These are phyloP conservation scores for Citrullus mucosospermus DNA, from an alignment of 306 rosid species.

Conservation along the genomic window DNA sequence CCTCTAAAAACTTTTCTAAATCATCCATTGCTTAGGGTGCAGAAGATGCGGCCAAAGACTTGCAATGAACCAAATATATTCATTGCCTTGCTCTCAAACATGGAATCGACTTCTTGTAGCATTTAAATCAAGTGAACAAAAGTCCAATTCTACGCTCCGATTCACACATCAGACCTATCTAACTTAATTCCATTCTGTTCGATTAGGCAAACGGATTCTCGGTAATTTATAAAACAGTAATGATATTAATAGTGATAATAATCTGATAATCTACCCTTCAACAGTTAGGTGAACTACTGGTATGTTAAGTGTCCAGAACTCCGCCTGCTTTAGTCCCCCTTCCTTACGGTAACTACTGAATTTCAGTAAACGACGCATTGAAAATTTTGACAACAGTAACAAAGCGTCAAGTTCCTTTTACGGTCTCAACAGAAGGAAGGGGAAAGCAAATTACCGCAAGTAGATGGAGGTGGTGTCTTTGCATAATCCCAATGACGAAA, in stretches of 20 bases:
- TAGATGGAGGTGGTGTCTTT: slow-evolving; percentile 24
- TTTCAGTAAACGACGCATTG: background rate
- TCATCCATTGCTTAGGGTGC: background rate
- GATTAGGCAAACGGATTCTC: background rate
- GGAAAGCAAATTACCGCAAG: slow-evolving; percentile 31
- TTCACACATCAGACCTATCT: background rate
- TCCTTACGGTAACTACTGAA: background rate
- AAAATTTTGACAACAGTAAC: background rate
- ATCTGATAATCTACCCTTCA: background rate
- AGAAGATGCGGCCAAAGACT: background rate
- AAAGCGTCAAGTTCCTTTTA: background rate
- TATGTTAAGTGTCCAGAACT: background rate
- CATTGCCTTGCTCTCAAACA: background rate
- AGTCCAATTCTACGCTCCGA: background rate
- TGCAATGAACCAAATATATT: background rate
- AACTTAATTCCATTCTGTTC: background rate
- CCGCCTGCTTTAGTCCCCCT: background rate
- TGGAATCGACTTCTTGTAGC: background rate
- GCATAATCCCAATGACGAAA: slow-evolving; percentile 69
- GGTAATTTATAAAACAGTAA: background rate
- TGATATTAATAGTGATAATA: background rate
- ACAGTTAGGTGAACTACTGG: background rate
- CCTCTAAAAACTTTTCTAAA: background rate
- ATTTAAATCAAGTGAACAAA: background rate
- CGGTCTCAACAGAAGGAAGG: background rate